Base-by-base conservation (phyloP, 2,329 filamentous ascomycete genomes). In the Leptodontidium sp. region DNA sequence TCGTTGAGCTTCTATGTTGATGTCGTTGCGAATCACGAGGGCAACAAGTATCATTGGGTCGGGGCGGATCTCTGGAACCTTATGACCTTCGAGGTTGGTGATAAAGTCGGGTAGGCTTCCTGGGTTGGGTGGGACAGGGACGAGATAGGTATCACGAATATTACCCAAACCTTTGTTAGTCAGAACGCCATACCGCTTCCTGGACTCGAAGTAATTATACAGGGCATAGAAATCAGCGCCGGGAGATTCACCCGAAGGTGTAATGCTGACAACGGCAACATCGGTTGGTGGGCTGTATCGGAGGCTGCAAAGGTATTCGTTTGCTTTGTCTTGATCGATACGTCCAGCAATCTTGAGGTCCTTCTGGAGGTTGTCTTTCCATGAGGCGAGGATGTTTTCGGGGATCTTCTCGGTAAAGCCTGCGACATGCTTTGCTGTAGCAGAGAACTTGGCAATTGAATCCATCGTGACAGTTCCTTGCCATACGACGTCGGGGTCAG, bases 141-240 rank as follows among this genome's bases (percentile, higher is more conserved):
- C 91, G 40, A 98, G 87, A 79, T 98, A 98, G 1, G 94, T 93
- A 77, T 98, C 95, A 69, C 94, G 91, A 61, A 98, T 91, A 69
- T 93, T 91, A 24, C 89, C 87, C 38, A 90, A 82, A 0, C 87
- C 87, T 78, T 92, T 91, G 77, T 95, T 92, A 15, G 90, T 90
- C 7, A 98, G 86, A 1, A 98, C 95, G 24, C 94, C 95, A 78
- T 97, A 99, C 43, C 94, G 87, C 72, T 92, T 88, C 77, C 95
- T 93, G 62, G 86, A 86, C 52, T 89, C 84, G 78, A 99, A 98
- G 81, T 99, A 98, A 64, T 94, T 87, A 75, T 94, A 93, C n/a
- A 98, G 84, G 21, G 87, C 86, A 71, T 91, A 86, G 77, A 97
- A 97, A 29, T 88, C 86, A 7, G 84, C 80, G 38, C 84, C 83